These are phyloP conservation scores for Chaetothyriales sp. DNA, from an alignment of 2,329 filamentous ascomycete species.

Conservation along the genomic window DNA sequence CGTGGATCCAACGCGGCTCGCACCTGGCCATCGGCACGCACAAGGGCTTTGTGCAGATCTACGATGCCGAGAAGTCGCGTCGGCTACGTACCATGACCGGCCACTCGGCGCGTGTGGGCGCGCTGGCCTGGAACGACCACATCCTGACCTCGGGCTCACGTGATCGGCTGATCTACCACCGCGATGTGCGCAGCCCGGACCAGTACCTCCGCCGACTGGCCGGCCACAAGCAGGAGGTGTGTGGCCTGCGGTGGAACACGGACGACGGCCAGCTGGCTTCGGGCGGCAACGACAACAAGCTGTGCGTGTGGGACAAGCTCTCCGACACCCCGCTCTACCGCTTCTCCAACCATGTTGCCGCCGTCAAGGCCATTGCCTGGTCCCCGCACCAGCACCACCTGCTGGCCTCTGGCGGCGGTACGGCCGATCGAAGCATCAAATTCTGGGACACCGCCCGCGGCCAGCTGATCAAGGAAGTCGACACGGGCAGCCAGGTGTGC, in stretches of 20 bases:
- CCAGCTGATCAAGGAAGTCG: slow-evolving; percentile 67
- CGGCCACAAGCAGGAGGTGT: slow-evolving; percentile 96
- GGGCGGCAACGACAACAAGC: slow-evolving; percentile 95
- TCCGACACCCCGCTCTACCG: slow-evolving; percentile 86
- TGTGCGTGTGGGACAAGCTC: slow-evolving; percentile 97
- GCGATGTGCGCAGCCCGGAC: slow-evolving; percentile 83
- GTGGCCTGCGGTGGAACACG: slow-evolving; percentile 90
- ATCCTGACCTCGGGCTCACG: slow-evolving; percentile 91
- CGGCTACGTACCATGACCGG: slow-evolving; percentile 91
- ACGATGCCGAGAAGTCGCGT: slow-evolving; percentile 80
- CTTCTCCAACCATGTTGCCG: slow-evolving; percentile 86
- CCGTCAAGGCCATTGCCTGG: slow-evolving; percentile 96
- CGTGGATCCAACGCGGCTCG: slow-evolving; percentile 94
- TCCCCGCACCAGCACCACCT: slow-evolving; percentile 89
- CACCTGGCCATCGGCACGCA: slow-evolving; percentile 91
- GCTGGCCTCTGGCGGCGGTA: slow-evolving; percentile 89
- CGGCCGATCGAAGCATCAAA: slow-evolving; percentile 88
- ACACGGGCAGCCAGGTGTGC: slow-evolving; percentile 97
- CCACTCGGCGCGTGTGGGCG: slow-evolving; percentile 83
- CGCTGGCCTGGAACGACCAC: slow-evolving; percentile 94
- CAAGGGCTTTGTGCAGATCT: slow-evolving; percentile 91
- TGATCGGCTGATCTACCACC: slow-evolving; percentile 86
- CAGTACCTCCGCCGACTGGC: slow-evolving; percentile 78
- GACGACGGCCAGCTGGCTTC: slow-evolving; percentile 91
- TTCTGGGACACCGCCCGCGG: slow-evolving; percentile 95